phyloP scores from a whole-genome alignment of 169 alveolate species.

The Plasmodium ovale region DNA sequence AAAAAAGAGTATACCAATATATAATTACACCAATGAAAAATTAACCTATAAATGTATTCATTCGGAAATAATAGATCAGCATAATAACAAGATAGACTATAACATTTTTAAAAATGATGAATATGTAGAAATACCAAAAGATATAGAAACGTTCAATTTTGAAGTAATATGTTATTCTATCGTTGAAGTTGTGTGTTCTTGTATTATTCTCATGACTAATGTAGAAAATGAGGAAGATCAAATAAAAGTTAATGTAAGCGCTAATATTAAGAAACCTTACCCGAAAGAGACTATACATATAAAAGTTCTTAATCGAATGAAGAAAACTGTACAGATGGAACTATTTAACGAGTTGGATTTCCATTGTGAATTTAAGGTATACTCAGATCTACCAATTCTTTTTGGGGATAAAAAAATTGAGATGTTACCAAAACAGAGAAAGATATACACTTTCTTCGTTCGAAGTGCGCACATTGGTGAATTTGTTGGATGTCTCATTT shows the following conservation, averaged over 20 bases:
- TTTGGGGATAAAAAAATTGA: conserved; percentile 55
- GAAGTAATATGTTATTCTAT: conserved; percentile 47
- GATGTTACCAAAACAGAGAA: conserved; percentile 53
- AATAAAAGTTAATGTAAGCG: conserved; percentile 45
- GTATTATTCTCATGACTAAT: conserved; percentile 28
- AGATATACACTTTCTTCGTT: conserved; percentile 40
- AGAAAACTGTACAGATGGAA: conserved; percentile 38
- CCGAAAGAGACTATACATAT: conserved; percentile 44
- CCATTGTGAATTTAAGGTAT: conserved; percentile 59
- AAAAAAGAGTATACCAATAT: conserved; percentile 29
- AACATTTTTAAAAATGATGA: conserved; percentile 38
- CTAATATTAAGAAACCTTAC: conserved; percentile 43
- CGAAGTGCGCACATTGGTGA: conserved; percentile 69
- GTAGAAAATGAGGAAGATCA: conserved; percentile 36
- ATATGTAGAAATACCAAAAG: conserved; percentile 36
- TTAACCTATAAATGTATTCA: conserved; percentile 20
- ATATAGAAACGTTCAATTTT: conserved; percentile 33
- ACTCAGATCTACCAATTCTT: conserved; percentile 46
- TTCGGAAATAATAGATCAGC: conserved; percentile 22
- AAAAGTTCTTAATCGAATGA: conserved; percentile 39
- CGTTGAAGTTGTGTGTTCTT: conserved; percentile 8
- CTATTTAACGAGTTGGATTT: conserved; percentile 29
- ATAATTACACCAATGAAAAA: conserved; percentile 34
- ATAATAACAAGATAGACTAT: conserved; percentile 21
- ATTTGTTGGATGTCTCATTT: conserved; percentile 59